Conservation (phyloP, 2,329 filamentous ascomycete genomes). For the Alternaria gansuensis region DNA sequence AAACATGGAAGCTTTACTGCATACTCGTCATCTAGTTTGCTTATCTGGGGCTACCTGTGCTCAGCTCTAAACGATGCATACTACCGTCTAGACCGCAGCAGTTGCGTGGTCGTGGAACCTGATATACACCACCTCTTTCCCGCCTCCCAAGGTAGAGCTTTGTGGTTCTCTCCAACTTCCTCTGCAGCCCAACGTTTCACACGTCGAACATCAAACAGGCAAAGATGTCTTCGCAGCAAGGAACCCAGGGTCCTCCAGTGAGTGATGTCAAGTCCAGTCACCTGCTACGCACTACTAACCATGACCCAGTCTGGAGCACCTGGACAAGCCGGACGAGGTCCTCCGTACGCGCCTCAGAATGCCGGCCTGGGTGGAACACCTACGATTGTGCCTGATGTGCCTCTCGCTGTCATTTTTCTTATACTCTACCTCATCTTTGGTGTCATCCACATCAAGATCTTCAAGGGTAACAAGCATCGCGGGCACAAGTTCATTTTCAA, state of each 20-base stretch:
- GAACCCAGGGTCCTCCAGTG: constrained; percentile 18
- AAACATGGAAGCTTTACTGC: constrained; percentile 24
- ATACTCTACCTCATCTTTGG: constrained; percentile 54
- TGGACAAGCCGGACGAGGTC: constrained; percentile 16
- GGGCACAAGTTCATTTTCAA: constrained; percentile 58
- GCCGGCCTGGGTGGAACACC: constrained; percentile 44
- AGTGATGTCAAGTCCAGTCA: constrained; percentile 8
- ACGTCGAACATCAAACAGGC: constrained; percentile 7
- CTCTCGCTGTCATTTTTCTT: constrained; percentile 54
- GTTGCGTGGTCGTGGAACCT: constrained; percentile 21
- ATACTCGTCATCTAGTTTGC: constrained; percentile 37
- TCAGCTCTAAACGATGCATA: constrained; percentile 30
- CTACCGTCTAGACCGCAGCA: constrained; percentile 28
- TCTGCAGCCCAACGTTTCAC: constrained; percentile 13
- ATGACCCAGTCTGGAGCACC: constrained; percentile 19
- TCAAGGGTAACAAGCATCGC: constrained; percentile 51
- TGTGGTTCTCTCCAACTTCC: constrained; percentile 20
- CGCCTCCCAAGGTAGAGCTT: constrained; percentile 11
- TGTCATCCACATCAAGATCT: constrained; percentile 53
- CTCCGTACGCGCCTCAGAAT: constrained; percentile 44
- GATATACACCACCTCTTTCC: constrained; percentile 34
- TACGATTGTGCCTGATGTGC: constrained; percentile 52
- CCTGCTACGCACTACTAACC: constrained; percentile 8
- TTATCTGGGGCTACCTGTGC: constrained; percentile 27
- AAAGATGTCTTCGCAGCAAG: constrained; percentile 26